A percentile compares a stretch with the other conserved stretches of the same genome.
Conservation (phyloP, 768 basidiomycete genomes). For the Paxillus rubicundulus region DNA sequence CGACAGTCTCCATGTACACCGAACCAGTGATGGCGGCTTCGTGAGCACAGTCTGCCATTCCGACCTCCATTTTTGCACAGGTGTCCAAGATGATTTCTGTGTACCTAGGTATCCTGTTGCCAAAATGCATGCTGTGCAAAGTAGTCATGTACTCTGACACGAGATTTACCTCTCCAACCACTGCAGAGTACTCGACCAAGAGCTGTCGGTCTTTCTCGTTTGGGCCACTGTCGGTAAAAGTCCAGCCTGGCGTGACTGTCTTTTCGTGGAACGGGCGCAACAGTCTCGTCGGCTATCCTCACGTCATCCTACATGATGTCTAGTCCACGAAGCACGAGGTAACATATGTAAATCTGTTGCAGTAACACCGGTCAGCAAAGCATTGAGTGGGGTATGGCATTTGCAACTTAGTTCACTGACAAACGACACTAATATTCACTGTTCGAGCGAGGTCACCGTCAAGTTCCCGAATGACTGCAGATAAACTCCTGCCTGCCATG, state of each 20-base stretch:
- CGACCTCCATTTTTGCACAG: conserved; percentile 79
- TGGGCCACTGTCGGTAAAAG: conserved; percentile 75
- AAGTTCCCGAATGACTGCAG: conserved; percentile 91
- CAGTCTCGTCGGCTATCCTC: too few species aligned
- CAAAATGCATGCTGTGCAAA: background rate
- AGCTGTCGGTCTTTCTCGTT: conserved; percentile 86
- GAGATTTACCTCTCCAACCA: conserved; percentile 81
- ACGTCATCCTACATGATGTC: too few species aligned
- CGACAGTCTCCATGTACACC: conserved; percentile 68
- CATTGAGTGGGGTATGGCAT: too few species aligned
- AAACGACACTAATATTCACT: conserved; percentile 48
- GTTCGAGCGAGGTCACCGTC: conserved; percentile 93
- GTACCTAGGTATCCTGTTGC: conserved; percentile 46
- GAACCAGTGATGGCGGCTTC: conserved; percentile 69
- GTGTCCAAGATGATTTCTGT: conserved; percentile 81
- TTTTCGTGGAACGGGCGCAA: conserved; percentile 80
- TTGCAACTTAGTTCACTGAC: too few species aligned
- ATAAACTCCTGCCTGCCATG: conserved; percentile 83
- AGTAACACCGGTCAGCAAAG: too few species aligned
- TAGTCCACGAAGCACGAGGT: too few species aligned
- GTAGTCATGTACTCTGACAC: conserved; percentile 48
- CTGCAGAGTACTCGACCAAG: conserved; percentile 75
- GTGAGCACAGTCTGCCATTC: conserved; percentile 96
- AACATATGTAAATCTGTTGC: too few species aligned
- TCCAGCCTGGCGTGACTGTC: conserved; percentile 83